Percentiles rank a stretch among this genome's conserved stretches.
Evolutionary conservation across 768 basidiomycete genomes (phyloP).

Genomic region (Holtermanniella nyarrowii): DNA sequence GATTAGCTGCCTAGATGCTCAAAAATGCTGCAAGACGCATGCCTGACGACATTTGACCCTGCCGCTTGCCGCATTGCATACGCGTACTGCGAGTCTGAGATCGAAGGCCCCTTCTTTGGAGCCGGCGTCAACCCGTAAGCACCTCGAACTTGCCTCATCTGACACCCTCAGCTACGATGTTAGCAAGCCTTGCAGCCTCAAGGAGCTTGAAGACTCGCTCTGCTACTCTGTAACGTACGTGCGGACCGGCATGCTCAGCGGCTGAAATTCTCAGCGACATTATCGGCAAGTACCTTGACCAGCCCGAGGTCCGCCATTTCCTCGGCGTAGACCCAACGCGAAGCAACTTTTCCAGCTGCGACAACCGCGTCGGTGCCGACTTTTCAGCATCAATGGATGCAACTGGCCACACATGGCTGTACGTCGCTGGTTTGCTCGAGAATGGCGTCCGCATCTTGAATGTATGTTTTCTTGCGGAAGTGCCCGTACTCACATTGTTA

Average conservation of each 20-base stretch:
- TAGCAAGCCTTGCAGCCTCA: constrained; percentile 49
- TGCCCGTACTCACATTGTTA: constrained; percentile 8
- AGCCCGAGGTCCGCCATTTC: constrained; percentile 47
- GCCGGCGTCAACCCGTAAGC: constrained; percentile 43
- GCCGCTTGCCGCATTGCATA: constrained; percentile 60
- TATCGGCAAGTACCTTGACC: constrained; percentile 56
- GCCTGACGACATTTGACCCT: constrained; percentile 57
- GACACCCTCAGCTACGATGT: constrained; percentile 57
- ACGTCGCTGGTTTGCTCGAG: constrained; percentile 61
- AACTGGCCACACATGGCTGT: constrained; percentile 50
- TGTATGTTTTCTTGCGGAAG: too few relatives aligned
- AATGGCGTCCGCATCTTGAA: constrained; percentile 61
- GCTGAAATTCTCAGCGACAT: constrained; percentile 26
- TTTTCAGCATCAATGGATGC: constrained; percentile 55
- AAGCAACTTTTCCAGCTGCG: constrained; percentile 54
- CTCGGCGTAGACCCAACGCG: constrained; percentile 53
- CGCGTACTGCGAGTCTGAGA: constrained; percentile 53
- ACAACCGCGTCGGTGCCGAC: constrained; percentile 45
- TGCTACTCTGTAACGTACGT: constrained; percentile 53
- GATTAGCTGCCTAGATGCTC: constrained; percentile 57
- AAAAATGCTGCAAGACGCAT: constrained; percentile 50
- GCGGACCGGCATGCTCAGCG: neutral
- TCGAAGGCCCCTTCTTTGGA: constrained; percentile 45
- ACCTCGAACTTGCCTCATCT: neutral
- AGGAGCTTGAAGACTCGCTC: constrained; percentile 46